Base-by-base conservation (phyloP, 805 yeast species). In the Cyberlindnera euphorbiiphila region DNA sequence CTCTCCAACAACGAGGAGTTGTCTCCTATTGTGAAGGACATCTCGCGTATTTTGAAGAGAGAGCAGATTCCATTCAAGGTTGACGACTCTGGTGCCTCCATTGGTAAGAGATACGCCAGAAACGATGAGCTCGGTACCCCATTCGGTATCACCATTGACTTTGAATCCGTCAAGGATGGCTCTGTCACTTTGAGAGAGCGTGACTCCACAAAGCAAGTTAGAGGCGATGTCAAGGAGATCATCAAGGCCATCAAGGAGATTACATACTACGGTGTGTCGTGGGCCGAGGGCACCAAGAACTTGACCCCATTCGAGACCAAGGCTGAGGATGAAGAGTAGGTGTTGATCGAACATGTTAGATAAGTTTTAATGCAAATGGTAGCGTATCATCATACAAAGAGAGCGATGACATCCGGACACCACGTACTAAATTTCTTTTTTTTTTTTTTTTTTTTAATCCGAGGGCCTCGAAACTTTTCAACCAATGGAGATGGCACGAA, bases 71-170 rank as follows among this genome's bases (percentile, higher is more conserved):
- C 97, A 50, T 86, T 89, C 74, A 91, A 89, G 74, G 81, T 91
- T 42, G 98, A 93, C 62, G 98, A 91, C 64, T 87, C 97, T 9
- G 85, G 95, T 51, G 97, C 96, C 15, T 85, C 98, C 22, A 93
- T 91, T 56, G 98, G 98, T 69, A 86, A 89, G 71, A 83, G 98
- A 69, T 91, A 91, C 58, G 88, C 98, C 47, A 85, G 98, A 71
- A 91, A 91, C 64, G 98, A 91, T 66, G 98, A 91, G 71, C 75
- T 91, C 59, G 98, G 98, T 65, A 93, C 98, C 37, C 98, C 98
- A 53, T 93, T 93, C 61, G 98, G 98, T 63, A 78, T 91, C 65
- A 91, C 98, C 48, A 84, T 91, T 54, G 98, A 91, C 65, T 91
- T 93, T 64, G 97, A 91, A 49, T 81, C 95, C 37, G 76, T 85